Base-by-base conservation (phyloP, 164 flowering plant species). In the Dillenia suffruticosa region DNA sequence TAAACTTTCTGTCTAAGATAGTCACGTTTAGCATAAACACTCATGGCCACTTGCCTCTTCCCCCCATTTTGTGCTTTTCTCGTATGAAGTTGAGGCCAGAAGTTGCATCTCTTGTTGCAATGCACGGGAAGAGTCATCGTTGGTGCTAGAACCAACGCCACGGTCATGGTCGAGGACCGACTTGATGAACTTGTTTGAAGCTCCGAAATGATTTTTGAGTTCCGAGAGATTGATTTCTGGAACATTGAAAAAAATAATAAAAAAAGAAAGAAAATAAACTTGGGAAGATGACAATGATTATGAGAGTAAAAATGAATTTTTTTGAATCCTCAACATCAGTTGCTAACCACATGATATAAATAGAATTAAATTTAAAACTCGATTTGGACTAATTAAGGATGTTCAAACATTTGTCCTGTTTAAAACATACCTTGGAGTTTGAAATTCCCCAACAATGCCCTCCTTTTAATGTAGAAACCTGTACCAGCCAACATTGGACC, bases 401-500 rank as follows among this genome's bases (percentile, higher is more conserved):
- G 40, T 26, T 26, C 40, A 2, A 26, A 2, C 22, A 19, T 19
- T 19, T 19, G 22, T 19, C 22, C 22, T 19, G 22, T 19, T 19
- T 19, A 19, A 26, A 26, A 9, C 26, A 16, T 51, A 59, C 62
- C 69, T 46, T 58, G n/a, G 24, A 57, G 57, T 16, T 43, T 58
- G 11, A 57, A 19, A 46, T 26, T 58, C 9, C 77, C 77, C 58
- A 61, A 74, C 2, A 84, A 58, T 3, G 80, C 74, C 55, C 68
- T 46, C 51, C 88, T 76, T 62, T 76, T 81, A 1, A 84, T 72
- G 66, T 74, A 81, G 60, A 71, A 77, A 53, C 78, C 44, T 0
- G 84, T 76, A 8, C 85, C 88, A 9, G 72, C 59, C 40, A 82
- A 2, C 2, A 54, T 9, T 19, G 86, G 81, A 46, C 89, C 89